phyloP scores from a whole-genome alignment of 805 yeast genomes.

The Myxozyma melibiosi region DNA sequence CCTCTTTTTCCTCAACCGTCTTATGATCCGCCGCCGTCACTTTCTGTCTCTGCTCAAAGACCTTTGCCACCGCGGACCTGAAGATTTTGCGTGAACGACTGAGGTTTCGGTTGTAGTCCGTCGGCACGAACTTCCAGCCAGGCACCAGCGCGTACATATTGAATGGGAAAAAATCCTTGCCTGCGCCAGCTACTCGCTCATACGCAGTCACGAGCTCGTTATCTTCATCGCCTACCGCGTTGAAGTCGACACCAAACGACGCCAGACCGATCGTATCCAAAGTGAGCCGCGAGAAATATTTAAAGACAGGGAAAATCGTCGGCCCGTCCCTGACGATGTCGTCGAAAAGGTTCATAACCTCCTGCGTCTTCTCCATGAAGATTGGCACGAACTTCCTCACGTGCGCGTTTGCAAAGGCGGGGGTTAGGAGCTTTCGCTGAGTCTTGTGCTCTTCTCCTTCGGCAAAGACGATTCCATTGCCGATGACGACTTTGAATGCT shows the following conservation, averaged over 20 bases:
- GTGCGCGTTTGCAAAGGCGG: constrained; percentile 22
- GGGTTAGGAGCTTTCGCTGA: constrained; percentile 19
- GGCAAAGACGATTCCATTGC: constrained; percentile 25
- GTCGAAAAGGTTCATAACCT: constrained; percentile 5
- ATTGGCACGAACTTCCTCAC: constrained; percentile 23
- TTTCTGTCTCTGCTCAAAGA: background rate
- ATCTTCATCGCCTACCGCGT: constrained; percentile 17
- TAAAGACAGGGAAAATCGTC: constrained; percentile 1
- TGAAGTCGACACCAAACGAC: constrained; percentile 19
- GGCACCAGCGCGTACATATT: constrained; percentile 15
- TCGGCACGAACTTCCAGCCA: constrained; percentile 22
- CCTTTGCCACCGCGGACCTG: background rate
- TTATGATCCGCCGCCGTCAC: background rate
- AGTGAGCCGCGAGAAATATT: constrained; percentile 21
- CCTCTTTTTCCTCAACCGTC: background rate
- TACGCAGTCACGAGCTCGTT: constrained; percentile 20
- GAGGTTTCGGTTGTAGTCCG: constrained; percentile 2
- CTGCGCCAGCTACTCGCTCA: constrained; percentile 1
- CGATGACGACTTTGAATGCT: constrained; percentile 15
- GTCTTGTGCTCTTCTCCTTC: constrained; percentile 25
- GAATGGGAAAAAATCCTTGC: background rate
- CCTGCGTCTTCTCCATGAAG: constrained; percentile 7
- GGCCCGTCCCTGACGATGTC: constrained; percentile 6
- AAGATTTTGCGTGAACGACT: constrained; percentile 3
- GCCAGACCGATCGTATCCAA: constrained; percentile 27